Conservation (phyloP, 2,329 filamentous ascomycete species). For the Fusarium lateritium region DNA sequence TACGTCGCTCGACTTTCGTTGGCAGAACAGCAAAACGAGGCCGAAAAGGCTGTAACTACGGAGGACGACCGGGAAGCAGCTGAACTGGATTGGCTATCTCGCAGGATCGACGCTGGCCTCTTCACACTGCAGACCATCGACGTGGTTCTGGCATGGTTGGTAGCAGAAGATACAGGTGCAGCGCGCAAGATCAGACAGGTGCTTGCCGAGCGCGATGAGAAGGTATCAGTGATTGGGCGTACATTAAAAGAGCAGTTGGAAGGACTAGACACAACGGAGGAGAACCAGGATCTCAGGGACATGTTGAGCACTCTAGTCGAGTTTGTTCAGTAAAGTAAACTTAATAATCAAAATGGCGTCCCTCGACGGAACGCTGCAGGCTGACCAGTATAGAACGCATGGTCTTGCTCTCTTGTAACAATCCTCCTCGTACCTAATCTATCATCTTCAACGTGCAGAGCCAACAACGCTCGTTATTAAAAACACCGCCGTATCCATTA, state of each 20-base stretch:
- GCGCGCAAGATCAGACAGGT: conserved; percentile 73
- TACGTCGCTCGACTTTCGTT: conserved; percentile 76
- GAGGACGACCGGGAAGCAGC: conserved; percentile 62
- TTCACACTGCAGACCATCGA: conserved; percentile 89
- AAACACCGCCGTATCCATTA: conserved; percentile 17
- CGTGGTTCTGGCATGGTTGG: conserved; percentile 88
- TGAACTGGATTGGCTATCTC: conserved; percentile 80
- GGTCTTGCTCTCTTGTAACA: conserved; percentile 37
- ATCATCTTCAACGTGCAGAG: conserved; percentile 24
- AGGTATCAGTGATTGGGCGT: conserved; percentile 71
- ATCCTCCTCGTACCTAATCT: conserved; percentile 28
- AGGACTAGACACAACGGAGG: conserved; percentile 69
- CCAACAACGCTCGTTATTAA: conserved; percentile 28
- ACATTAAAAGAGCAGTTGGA: conserved; percentile 76
- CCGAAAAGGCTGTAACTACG: conserved; percentile 21
- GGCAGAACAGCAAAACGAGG: conserved; percentile 64
- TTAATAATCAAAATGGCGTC: conserved; percentile 44
- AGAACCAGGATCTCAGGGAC: conserved; percentile 70
- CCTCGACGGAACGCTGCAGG: conserved; percentile 22
- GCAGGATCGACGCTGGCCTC: conserved; percentile 85
- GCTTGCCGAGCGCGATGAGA: conserved; percentile 78
- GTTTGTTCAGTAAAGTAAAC: conserved; percentile 60
- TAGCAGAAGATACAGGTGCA: conserved; percentile 88
- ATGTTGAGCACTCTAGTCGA: conserved; percentile 69
- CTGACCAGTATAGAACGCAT: conserved; percentile 34